A percentile compares a stretch with the other conserved stretches of the same genome.
phyloP scores from a whole-genome alignment of 1,284 basidiomycete species.

The Gymnopus androsaceus region DNA sequence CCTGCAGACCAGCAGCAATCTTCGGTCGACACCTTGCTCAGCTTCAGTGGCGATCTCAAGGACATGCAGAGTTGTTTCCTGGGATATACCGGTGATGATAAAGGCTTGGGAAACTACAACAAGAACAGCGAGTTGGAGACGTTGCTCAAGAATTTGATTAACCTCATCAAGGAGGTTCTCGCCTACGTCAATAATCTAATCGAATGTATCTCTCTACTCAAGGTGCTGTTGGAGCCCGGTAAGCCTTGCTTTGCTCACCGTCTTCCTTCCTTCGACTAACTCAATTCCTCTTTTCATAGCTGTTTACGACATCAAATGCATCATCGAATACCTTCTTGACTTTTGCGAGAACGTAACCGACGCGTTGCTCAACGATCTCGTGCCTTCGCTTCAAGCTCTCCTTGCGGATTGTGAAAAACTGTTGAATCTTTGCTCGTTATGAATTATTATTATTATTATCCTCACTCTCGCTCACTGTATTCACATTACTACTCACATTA shows the following conservation, averaged over 20 bases:
- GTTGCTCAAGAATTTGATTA: slow-evolving; percentile 50
- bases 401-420: not conserved
- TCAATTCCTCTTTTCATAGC: slow-evolving; percentile 31
- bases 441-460: not conserved
- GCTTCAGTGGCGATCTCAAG: slow-evolving; percentile 41
- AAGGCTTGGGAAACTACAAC: slow-evolving; percentile 59
- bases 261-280: slow-evolving; percentile 12
- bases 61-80: slow-evolving; percentile 40
- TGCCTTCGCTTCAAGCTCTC: slow-evolving; percentile 30
- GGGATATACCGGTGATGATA: slow-evolving; percentile 37
- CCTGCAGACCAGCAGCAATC: slow-evolving; percentile 30
- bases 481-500: slow-evolving; percentile 6
- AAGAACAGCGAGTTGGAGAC: slow-evolving; percentile 44
- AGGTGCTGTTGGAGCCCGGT: slow-evolving; percentile 61
- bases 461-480: slow-evolving; percentile 5
- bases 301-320: slow-evolving; percentile 51
- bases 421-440: not conserved
- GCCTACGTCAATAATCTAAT: slow-evolving; percentile 32
- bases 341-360: slow-evolving; percentile 51
- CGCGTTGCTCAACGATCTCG: slow-evolving; percentile 43
- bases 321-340: slow-evolving; percentile 47
- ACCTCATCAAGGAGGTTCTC: slow-evolving; percentile 49
- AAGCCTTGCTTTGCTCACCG: slow-evolving; percentile 28
- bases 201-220: slow-evolving; percentile 37
- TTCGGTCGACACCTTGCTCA: slow-evolving; percentile 36